phyloP scores from a whole-genome alignment of 2,329 filamentous ascomycete genomes.

The Aciculosporium take region DNA sequence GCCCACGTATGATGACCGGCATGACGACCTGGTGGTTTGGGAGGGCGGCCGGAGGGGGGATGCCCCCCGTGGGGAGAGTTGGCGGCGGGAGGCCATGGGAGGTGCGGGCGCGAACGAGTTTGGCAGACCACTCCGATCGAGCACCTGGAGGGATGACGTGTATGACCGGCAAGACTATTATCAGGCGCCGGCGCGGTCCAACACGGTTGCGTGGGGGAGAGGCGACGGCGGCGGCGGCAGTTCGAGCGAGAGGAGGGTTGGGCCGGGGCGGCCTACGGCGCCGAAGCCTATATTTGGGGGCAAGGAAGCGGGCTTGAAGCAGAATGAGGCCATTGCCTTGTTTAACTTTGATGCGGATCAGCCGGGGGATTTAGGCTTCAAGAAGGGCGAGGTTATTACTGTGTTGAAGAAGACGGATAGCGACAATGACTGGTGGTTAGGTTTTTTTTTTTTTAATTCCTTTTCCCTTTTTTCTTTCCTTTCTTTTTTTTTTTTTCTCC shows the following conservation, averaged over 20 bases:
- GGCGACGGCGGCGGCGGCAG: constrained; percentile 32
- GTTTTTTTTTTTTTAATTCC: constrained; percentile 12
- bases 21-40: constrained; percentile 78
- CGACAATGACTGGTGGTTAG: constrained; percentile 86
- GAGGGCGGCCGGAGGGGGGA: constrained; percentile 64
- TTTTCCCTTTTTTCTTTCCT: not conserved
- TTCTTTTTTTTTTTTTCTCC: not conserved
- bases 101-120: constrained; percentile 31
- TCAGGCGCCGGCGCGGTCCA: constrained; percentile 33
- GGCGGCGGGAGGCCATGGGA: constrained; percentile 19
- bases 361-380: constrained; percentile 83
- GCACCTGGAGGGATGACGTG: constrained; percentile 62
- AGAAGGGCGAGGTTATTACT: constrained; percentile 93
- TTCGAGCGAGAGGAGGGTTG: constrained; percentile 27
- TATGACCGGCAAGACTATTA: constrained; percentile 46
- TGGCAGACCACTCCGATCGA: constrained; percentile 45
- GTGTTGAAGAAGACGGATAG: constrained; percentile 90
- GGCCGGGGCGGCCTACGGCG: constrained; percentile 66
- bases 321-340: constrained; percentile 77
- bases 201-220: constrained; percentile 30
- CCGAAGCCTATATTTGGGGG: constrained; percentile 73
- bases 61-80: constrained; percentile 56
- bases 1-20: constrained; percentile 71
- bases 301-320: constrained; percentile 39
- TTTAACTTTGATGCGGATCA: constrained; percentile 94